Evolutionary conservation across 179 eudicot species (phyloP).

Genomic region (Beta macrorhiza): DNA sequence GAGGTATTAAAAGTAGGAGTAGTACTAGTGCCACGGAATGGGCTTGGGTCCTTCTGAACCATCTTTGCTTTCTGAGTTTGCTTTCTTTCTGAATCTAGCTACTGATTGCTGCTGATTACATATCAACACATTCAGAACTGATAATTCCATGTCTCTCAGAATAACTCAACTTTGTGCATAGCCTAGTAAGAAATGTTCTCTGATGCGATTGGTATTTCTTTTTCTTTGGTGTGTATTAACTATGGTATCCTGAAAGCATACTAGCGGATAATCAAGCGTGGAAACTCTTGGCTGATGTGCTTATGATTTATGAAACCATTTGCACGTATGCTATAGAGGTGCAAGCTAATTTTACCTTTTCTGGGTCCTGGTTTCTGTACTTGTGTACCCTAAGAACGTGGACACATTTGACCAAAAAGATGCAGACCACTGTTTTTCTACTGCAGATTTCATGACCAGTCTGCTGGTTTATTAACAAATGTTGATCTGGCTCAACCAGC

Average conservation of each 20-base stretch:
- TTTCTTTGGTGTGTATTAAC: not conserved
- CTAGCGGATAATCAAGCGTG: not conserved
- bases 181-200: not conserved
- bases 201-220: not conserved
- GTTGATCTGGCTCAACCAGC: not conserved
- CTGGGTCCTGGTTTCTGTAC: not conserved
- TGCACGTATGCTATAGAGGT: not conserved
- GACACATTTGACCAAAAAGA: not conserved
- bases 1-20: not conserved
- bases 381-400: not conserved
- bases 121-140: not conserved
- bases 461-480: not conserved
- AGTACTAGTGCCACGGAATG: not conserved
- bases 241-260: not conserved
- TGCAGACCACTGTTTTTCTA: not conserved
- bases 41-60: not conserved
- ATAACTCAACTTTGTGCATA: not conserved
- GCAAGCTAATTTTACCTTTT: not conserved
- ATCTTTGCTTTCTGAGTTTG: not conserved
- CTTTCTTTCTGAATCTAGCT: not conserved
- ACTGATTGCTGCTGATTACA: not conserved
- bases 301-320: not conserved
- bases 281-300: not conserved
- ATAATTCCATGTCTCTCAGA: not conserved
- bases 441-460: not conserved